Conservation (phyloP, 148 eudicot genomes). For the Chenopodium quinoa region DNA sequence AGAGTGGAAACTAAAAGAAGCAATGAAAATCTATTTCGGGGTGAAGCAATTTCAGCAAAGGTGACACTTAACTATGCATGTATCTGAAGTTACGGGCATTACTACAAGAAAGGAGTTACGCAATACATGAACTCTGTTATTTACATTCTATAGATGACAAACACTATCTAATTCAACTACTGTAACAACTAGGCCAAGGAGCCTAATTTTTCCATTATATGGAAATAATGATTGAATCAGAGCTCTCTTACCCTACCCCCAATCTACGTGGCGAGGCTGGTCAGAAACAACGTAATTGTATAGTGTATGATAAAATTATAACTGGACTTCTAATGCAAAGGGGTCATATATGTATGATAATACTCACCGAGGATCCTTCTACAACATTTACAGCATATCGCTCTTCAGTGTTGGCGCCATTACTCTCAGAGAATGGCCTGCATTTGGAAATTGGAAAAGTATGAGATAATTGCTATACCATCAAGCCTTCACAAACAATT, state of each 20-base stretch:
- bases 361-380: constrained; percentile 60
- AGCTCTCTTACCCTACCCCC: background rate
- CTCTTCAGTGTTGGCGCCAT: constrained; percentile 48
- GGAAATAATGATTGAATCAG: background rate
- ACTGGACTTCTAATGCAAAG: background rate
- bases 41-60: background rate
- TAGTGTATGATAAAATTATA: background rate
- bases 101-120: background rate
- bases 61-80: background rate
- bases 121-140: background rate
- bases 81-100: background rate
- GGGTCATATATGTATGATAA: constrained; percentile 1
- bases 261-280: too few species aligned
- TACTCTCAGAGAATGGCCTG: constrained; percentile 69
- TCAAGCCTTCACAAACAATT: too few species aligned
- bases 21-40: background rate
- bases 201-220: background rate
- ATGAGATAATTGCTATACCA: background rate
- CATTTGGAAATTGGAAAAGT: constrained; percentile 5
- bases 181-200: background rate
- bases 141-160: too few species aligned
- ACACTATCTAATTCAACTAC: too few species aligned
- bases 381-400: constrained; percentile 67
- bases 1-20: background rate
- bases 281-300: background rate